These are phyloP conservation scores for Eragrostis nindensis DNA, from an alignment of 176 grass and related monocot species.

Conservation along the genomic window DNA sequence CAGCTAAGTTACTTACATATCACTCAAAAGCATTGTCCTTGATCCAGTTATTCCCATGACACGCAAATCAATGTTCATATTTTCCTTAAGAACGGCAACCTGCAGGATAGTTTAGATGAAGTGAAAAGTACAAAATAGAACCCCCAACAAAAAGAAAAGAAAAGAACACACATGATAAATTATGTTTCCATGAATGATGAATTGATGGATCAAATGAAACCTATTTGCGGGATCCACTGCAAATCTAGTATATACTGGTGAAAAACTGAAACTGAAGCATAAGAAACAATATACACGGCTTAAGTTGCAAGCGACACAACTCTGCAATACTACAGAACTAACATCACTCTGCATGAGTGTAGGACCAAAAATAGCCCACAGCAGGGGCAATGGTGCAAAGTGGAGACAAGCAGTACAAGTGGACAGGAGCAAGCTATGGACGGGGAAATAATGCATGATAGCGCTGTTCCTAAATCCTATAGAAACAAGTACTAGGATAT, in stretches of 20 bases:
- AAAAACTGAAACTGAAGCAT: background rate
- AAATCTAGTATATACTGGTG: background rate
- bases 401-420: background rate
- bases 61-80: constrained; percentile 89
- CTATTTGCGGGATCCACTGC: background rate
- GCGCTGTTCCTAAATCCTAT: constrained; percentile 14
- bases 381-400: background rate
- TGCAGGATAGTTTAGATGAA: constrained; percentile 38
- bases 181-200: background rate
- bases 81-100: constrained; percentile 77
- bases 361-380: background rate
- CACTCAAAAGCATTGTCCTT: constrained; percentile 73
- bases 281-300: background rate
- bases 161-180: background rate
- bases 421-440: background rate
- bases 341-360: background rate
- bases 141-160: background rate
- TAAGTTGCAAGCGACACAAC: background rate
- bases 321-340: background rate
- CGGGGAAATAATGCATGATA: background rate
- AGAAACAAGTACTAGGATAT: background rate
- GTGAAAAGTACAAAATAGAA: constrained; percentile 2
- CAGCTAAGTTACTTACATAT: constrained; percentile 53
- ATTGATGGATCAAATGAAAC: background rate
- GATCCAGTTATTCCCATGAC: constrained; percentile 83